Evolutionary conservation across 306 rosid genomes (phyloP).

Genomic region (Citrullus mucosospermus): DNA sequence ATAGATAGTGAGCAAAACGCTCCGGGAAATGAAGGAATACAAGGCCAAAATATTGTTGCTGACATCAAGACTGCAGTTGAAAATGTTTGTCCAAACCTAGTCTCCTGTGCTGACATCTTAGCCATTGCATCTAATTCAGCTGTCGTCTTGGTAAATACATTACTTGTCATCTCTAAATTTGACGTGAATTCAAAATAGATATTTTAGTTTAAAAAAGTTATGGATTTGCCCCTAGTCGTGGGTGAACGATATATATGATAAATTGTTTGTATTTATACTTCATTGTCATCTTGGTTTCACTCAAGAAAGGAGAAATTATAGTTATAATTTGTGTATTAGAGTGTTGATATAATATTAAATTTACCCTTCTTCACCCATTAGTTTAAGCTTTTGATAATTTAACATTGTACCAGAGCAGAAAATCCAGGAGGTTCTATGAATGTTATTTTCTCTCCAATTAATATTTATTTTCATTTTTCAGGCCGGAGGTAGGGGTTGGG

Average conservation of each 20-base stretch:
- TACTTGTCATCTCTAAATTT: neutral
- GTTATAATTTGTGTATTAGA: too few species aligned
- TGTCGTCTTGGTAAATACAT: constrained; percentile 34
- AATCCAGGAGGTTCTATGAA: too few species aligned
- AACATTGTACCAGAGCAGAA: too few species aligned
- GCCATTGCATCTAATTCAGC: constrained; percentile 58
- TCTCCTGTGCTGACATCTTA: constrained; percentile 69
- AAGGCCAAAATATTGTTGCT: constrained; percentile 48
- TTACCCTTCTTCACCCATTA: too few species aligned
- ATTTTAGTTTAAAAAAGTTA: too few species aligned
- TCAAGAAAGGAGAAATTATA: too few species aligned
- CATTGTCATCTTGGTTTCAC: neutral
- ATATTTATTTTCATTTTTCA: neutral
- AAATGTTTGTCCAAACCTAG: constrained; percentile 44
- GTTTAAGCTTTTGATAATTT: too few species aligned
- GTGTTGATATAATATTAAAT: too few species aligned
- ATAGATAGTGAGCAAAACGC: constrained; percentile 67
- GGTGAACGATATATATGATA: too few species aligned
- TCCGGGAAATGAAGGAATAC: constrained; percentile 28
- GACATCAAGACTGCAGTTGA: constrained; percentile 51
- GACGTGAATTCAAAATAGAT: neutral
- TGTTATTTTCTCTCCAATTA: too few species aligned
- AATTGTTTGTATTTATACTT: too few species aligned
- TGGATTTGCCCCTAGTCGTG: too few species aligned
- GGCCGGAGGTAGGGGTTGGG: constrained; percentile 69